Conservation (phyloP, 2,329 filamentous ascomycete genomes). For the Coniochaeta hoffmannii region DNA sequence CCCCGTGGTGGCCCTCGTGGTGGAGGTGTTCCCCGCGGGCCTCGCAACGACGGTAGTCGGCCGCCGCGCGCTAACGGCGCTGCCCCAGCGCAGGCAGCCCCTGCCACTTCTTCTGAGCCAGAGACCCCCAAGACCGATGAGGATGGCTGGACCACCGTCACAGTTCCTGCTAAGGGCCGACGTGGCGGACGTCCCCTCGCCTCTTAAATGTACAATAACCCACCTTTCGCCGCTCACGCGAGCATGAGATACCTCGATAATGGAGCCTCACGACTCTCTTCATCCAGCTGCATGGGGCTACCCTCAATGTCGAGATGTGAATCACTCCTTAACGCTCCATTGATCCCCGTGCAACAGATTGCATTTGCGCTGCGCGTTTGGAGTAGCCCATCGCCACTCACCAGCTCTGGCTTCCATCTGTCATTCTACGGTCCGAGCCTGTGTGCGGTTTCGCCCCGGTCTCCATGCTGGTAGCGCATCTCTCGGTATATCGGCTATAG, state of each 20-base stretch:
- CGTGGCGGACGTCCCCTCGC: constrained; percentile 17
- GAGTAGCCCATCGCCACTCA: background rate
- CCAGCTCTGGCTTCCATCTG: background rate
- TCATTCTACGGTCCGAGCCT: background rate
- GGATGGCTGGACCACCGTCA: constrained; percentile 59
- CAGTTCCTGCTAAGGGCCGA: constrained; percentile 29
- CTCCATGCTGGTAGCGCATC: background rate
- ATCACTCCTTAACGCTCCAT: background rate
- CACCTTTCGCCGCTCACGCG: constrained; percentile 1
- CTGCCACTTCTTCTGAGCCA: constrained; percentile 22
- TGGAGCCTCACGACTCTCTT: background rate
- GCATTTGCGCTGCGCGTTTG: background rate
- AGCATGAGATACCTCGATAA: background rate
- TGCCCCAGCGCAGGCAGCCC: constrained; percentile 25
- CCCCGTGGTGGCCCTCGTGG: constrained; percentile 34
- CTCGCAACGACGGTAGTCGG: constrained; percentile 36
- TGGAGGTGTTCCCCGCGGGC: constrained; percentile 33
- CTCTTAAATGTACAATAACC: constrained; percentile 3
- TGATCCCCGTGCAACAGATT: background rate
- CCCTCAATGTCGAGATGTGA: background rate
- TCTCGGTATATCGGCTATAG: background rate
- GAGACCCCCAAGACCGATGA: constrained; percentile 33
- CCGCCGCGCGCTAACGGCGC: constrained; percentile 39
- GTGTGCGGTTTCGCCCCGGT: background rate
- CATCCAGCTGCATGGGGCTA: background rate